Percentiles rank a stretch among this genome's conserved stretches.
These are phyloP conservation scores for Xylaria sp. DNA, from an alignment of 2,329 filamentous ascomycete species.

Conservation along the genomic window DNA sequence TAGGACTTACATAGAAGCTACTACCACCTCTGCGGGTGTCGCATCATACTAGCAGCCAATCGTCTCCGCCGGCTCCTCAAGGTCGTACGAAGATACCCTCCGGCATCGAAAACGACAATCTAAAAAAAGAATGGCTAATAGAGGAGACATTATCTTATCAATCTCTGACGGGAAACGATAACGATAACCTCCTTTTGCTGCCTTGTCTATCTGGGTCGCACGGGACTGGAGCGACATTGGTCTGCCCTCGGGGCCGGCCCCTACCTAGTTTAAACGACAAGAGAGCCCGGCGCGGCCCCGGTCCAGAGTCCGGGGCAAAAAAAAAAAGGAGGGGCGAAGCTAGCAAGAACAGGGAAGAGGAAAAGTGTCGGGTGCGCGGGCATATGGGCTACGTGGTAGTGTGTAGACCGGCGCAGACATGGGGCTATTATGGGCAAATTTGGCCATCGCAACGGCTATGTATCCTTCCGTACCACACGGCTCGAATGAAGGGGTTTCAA, in stretches of 20 bases:
- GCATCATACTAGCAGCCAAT: neutral
- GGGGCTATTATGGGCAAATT: neutral
- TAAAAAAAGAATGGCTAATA: neutral
- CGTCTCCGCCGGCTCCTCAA: constrained; percentile 1
- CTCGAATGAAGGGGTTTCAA: neutral
- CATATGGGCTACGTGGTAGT: neutral
- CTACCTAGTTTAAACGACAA: constrained; percentile 2
- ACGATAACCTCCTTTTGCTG: neutral
- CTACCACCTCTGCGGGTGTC: neutral
- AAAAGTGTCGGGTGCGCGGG: neutral
- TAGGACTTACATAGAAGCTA: constrained; percentile 10
- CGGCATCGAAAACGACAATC: neutral
- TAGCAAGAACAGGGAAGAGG: neutral
- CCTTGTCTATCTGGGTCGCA: too few species aligned
- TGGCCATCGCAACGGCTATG: neutral
- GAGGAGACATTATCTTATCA: neutral
- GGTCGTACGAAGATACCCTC: neutral
- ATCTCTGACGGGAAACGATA: neutral
- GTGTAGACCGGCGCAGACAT: neutral
- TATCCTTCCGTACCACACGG: constrained; percentile 18
- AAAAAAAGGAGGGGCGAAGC: constrained; percentile 2
- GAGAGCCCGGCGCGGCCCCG: constrained; percentile 17
- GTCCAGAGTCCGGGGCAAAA: constrained; percentile 4
- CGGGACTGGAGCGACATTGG: neutral
- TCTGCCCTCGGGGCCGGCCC: constrained; percentile 8